Base-by-base conservation (phyloP, 257 asterid species). In the Penstemon davidsonii region DNA sequence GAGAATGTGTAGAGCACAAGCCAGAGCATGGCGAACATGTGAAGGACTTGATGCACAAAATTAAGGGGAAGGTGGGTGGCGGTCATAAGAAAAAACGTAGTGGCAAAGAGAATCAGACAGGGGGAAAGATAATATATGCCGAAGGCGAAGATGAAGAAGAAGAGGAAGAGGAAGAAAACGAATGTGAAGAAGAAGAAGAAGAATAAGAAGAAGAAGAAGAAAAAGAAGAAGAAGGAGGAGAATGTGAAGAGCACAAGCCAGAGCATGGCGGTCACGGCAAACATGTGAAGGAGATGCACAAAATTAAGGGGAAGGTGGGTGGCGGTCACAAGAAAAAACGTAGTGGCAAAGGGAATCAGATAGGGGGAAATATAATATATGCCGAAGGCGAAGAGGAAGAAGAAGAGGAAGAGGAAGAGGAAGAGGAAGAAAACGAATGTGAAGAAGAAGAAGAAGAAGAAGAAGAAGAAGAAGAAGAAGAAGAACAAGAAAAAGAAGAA, bases 231-330 rank as follows among this genome's bases (percentile, higher is more conserved):
- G 18, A 15, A 15, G 18, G 18, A 15, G 18, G 18, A 15, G 18
- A 15, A 15, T 15, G 18, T 15, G 18, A 15, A 15, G 18, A 15
- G 18, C 18, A 15, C 18, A 15, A 15, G 18, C 18, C 18, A 15
- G 18, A 15, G 18, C 18, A 15, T 15, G 18, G 18, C 18, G 18
- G 61, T 47, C 72, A 64, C 9, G 37, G 72, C 11, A 64, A 15
- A 15, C 18, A 15, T 15, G 18, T 15, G 18, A 15, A 15, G 18
- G 77, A 50, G 5, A 47, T 71, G 74, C 72, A 70, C 65, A 65
- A 76, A 52, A 55, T 76, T 44, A 76, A 76, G 76, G 56, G 60
- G 57, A 76, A 76, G 70, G 37, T 67, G 58, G 55, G 61, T 42
- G 64, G 68, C 12, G 52, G 53, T 12, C 66, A 44, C 11, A 43